Conservation (phyloP, 2,329 filamentous ascomycete genomes). For the Microthyrium microscopicum region DNA sequence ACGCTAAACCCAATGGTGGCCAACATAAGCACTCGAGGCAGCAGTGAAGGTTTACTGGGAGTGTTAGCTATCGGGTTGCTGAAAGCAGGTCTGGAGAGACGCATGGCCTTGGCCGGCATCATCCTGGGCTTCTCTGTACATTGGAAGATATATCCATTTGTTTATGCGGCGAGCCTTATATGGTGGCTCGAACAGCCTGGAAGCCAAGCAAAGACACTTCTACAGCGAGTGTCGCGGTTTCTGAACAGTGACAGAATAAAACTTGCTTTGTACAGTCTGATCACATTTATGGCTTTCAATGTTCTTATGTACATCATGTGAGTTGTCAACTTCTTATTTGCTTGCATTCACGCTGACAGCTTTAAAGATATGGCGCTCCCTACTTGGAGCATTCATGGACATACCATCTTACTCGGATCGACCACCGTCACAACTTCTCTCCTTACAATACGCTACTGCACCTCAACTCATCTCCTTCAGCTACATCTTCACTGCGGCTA, state of each 20-base stretch:
- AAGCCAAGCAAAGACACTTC: conserved; percentile 3
- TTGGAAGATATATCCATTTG: conserved; percentile 98
- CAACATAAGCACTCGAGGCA: conserved; percentile 86
- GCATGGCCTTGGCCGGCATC: conserved; percentile 49
- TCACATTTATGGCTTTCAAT: conserved; percentile 61
- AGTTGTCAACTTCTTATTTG: conserved; percentile 16
- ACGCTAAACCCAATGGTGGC: conserved; percentile 96
- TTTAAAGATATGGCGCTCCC: conserved; percentile 50
- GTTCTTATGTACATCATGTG: conserved; percentile 59
- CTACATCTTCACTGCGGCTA: conserved; percentile 30
- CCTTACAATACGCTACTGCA: conserved; percentile 89
- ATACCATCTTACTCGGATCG: conserved; percentile 81
- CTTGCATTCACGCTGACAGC: not conserved
- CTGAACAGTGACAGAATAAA: conserved; percentile 30
- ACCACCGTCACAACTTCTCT: conserved; percentile 97
- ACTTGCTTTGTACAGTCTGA: conserved; percentile 47
- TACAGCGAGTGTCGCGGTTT: conserved; percentile 11
- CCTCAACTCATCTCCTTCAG: conserved; percentile 51
- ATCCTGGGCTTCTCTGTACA: conserved; percentile 76
- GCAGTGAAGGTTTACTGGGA: conserved; percentile 77
- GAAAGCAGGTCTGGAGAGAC: conserved; percentile 57
- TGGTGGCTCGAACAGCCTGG: conserved; percentile 54
- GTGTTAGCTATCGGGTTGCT: conserved; percentile 69
- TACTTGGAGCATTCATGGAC: conserved; percentile 86
- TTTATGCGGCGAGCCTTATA: conserved; percentile 69